Evolutionary conservation across 495 filamentous ascomycete species (phyloP), one percentile per base, ranked within the genome.

Genomic region (Podospora bellae-mahoneyi): DNA sequence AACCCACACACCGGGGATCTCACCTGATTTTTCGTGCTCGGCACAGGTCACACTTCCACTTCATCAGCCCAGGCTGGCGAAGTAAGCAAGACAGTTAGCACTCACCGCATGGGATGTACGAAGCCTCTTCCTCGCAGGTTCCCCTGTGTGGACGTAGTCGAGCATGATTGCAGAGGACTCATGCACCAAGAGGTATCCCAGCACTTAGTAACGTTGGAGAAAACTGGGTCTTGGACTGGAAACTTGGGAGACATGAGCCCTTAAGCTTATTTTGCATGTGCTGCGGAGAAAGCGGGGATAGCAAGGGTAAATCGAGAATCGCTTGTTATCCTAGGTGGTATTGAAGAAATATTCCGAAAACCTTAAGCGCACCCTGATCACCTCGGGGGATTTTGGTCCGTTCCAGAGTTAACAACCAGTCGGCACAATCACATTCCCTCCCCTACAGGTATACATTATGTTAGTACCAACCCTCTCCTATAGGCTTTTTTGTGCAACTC

Each of bases 81-180:
- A 66, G 16, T 15, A 62, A 54, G 23, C n/a, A 5, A 9, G 26
- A 26, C 23, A 23, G 20, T n/a, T 1, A 48, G n/a, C 30, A 73
- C 73, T 61, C 19, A 73, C 73, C 9, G 73, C 73, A 63, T 75
- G 73, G 16, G 72, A 71, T 0, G 72, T 74, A 54, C 73, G 66
- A 4, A 73, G 68, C 62, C 73, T 69, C 67, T 75, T 75, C 48
- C 73, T 68, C n/a, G 58, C 32, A 58, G 69, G 69, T 61, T 68
- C 69, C 30, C 60, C 57, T 19, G 19, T 18, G 39, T 19, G 48
- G 19, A 55, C 64, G 64, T 75, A 64, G 54, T 70, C 60, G 58
- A 72, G 67, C 7, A 28, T 61, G 16, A 3, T 61, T 61, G 26
- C 18, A 28, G 56, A 59, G 6, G 19, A 20, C 7, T 59, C 19